Conservation (phyloP, 345 rosid genomes). For the Pistacia vera region DNA sequence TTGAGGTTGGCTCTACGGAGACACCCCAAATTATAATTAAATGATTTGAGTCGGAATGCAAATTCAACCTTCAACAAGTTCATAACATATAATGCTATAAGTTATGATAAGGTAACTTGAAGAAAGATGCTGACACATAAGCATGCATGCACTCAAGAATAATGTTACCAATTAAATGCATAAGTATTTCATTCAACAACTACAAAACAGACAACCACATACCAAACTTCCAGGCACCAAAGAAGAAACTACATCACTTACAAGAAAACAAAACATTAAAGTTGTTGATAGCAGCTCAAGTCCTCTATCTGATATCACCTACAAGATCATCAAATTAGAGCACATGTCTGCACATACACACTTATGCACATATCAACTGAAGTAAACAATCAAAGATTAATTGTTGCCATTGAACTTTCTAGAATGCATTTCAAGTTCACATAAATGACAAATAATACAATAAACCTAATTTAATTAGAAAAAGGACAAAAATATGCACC, state of each 20-base stretch:
- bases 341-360: not conserved
- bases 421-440: not conserved
- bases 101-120: too few species aligned
- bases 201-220: conserved; percentile 4
- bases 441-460: not conserved
- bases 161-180: not conserved
- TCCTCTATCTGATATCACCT: conserved; percentile 87
- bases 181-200: not conserved
- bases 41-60: not conserved
- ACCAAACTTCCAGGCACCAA: not conserved
- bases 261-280: too few species aligned
- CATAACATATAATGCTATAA: not conserved
- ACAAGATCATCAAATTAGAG: conserved; percentile 14
- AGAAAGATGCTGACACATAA: too few species aligned
- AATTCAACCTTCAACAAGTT: not conserved
- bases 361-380: not conserved
- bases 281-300: conserved; percentile 48
- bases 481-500: too few species aligned
- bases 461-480: not conserved
- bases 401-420: not conserved
- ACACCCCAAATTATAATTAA: not conserved
- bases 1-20: not conserved
- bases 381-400: conserved; percentile 2
- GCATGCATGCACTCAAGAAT: too few species aligned
- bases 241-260: too few species aligned